Evolutionary conservation across 208 protist species (phyloP), one percentile per base, ranked within the genome.

Genomic region (Leishmania lainsoni): DNA sequence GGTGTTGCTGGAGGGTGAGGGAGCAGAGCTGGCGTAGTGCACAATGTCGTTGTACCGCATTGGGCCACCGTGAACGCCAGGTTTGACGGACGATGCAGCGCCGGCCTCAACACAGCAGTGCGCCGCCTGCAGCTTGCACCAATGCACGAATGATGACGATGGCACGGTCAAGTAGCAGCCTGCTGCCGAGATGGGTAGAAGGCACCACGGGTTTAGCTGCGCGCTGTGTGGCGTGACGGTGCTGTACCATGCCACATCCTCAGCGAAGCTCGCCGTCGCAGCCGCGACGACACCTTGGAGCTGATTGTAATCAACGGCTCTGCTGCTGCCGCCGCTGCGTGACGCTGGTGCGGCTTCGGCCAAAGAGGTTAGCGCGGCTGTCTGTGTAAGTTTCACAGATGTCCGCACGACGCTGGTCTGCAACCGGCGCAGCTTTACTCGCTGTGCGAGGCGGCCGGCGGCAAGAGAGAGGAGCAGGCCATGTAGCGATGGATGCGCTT

Each of bases 161-260:
- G 93, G 91, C 26, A 95, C 83, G 45, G 91, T 81, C 16, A 96
- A 9, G 84, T 87, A 96, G 66, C 93, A 79, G n/a, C 93, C 93
- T 42, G 93, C 89, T 45, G 84, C 87, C 2, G 89, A 80, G 16
- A 93, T 75, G 16, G 89, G 83, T 56, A 81, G 81, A 48, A 83
- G 85, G 65, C 65, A 66, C 83, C 83, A 90, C 61, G 81, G 75
- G 76, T 87, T 87, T 80, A 81, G 75, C 75, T 80, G 56, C 56
- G 72, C 68, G 63, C 73, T n/a, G 35, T 81, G 58, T 29, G 54
- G 73, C 22, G 59, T 78, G 1, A 59, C 52, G 10, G 70, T 65
- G 52, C 83, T 83, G 48, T 58, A 78, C 76, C 74, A 83, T 58
- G 81, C 76, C 51, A 51, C 77, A 48, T 81, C 81, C 77, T 85